These are phyloP conservation scores for Tetrahymena elliotti DNA, from an alignment of 73 alveolate species.

Conservation along the genomic window DNA sequence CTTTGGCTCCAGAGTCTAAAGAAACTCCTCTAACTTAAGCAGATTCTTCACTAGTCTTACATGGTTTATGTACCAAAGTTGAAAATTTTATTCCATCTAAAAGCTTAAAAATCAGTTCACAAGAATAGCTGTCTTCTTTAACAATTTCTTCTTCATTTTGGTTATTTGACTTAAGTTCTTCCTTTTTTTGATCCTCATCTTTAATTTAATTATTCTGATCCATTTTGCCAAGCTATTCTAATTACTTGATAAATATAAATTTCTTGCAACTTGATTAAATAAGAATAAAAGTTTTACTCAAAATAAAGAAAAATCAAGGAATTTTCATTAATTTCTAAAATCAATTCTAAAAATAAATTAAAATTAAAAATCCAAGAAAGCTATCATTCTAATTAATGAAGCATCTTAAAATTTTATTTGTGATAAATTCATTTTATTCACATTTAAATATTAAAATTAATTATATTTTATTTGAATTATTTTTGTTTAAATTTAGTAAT, in stretches of 20 bases:
- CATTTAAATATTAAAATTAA: no score
- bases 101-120: background rate
- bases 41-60: slow-evolving; percentile 84
- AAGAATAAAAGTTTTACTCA: background rate
- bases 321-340: background rate
- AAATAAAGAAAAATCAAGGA: background rate
- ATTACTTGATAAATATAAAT: no score
- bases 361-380: no score
- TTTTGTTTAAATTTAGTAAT: no score
- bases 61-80: slow-evolving; percentile 61
- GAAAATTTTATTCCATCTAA: background rate
- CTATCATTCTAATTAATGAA: no score
- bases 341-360: background rate
- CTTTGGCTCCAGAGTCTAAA: slow-evolving; percentile 93
- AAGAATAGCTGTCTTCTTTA: background rate
- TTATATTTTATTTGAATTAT: no score
- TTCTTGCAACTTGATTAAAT: no score
- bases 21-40: slow-evolving; percentile 94
- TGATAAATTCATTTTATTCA: no score
- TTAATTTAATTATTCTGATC: background rate
- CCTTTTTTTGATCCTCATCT: background rate
- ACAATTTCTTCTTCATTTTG: background rate
- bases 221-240: background rate
- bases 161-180: background rate
- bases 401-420: no score